These are phyloP conservation scores for Capsella bursapastoris DNA, from an alignment of 345 rosid genomes.

Conservation along the genomic window DNA sequence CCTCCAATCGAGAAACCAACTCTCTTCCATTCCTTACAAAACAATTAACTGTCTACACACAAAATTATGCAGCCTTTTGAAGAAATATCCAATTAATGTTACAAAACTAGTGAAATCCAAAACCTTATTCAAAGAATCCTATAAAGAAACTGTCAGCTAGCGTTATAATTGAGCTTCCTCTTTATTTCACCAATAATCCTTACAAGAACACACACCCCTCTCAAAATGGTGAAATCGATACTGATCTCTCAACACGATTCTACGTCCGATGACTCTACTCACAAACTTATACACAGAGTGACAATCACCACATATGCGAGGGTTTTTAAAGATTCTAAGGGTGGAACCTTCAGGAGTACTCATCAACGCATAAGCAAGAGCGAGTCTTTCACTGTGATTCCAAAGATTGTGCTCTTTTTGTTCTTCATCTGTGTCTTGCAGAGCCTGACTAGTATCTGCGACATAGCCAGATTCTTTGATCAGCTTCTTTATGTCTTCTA, in stretches of 20 bases:
- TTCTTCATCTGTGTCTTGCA: constrained; percentile 94
- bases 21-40: neutral
- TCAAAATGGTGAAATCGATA: constrained; percentile 85
- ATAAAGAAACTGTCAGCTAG: constrained; percentile 15
- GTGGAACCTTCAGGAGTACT: constrained; percentile 64
- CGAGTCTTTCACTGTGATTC: constrained; percentile 92
- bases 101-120: constrained; percentile 1
- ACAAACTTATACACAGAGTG: constrained; percentile 82
- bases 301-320: constrained; percentile 84
- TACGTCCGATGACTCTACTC: constrained; percentile 56
- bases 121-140: constrained; percentile 23
- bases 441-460: constrained; percentile 73
- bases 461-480: constrained; percentile 81
- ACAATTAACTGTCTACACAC: neutral
- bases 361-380: constrained; percentile 75
- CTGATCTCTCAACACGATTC: constrained; percentile 72
- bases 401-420: constrained; percentile 88
- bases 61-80: neutral
- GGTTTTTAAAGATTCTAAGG: constrained; percentile 75
- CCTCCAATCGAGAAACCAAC: neutral
- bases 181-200: constrained; percentile 71
- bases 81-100: neutral
- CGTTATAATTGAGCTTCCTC: constrained; percentile 5
- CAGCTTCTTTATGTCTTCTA: constrained; percentile 77
- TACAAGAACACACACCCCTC: constrained; percentile 77